Conservation (phyloP, 495 filamentous ascomycete genomes). For the Clohesyomyces aquaticus region DNA sequence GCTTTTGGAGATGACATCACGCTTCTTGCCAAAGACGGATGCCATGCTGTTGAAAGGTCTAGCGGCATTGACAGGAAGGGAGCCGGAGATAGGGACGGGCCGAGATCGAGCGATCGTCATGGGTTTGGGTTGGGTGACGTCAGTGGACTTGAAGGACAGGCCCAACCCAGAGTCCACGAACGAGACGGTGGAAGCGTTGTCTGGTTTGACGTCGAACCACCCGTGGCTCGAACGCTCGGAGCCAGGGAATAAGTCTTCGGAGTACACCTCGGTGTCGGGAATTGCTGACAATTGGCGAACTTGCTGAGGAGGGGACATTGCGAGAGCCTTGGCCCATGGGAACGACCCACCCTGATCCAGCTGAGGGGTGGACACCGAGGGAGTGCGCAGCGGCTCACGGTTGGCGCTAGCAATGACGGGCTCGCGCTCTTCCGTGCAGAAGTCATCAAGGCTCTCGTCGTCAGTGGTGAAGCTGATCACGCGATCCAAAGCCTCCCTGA, state of each 20-base stretch:
- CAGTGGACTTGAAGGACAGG: constrained; percentile 66
- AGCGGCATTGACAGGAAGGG: constrained; percentile 72
- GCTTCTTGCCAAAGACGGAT: constrained; percentile 75
- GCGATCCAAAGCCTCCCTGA: constrained; percentile 74
- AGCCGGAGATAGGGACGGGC: constrained; percentile 69
- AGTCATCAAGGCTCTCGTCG: constrained; percentile 88
- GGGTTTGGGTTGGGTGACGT: constrained; percentile 51
- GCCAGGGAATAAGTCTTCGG: constrained; percentile 86
- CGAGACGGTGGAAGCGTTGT: constrained; percentile 78
- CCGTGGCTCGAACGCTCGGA: constrained; percentile 62
- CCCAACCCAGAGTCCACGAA: constrained; percentile 75
- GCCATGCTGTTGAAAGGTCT: constrained; percentile 67
- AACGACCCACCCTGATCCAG: constrained; percentile 80
- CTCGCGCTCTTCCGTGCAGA: constrained; percentile 80
- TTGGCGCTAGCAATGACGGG: constrained; percentile 78
- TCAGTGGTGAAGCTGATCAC: constrained; percentile 93
- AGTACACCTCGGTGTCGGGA: constrained; percentile 73
- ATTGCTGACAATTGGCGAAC: constrained; percentile 86
- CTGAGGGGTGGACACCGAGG: constrained; percentile 87
- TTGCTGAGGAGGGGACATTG: constrained; percentile 72
- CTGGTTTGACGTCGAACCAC: constrained; percentile 57
- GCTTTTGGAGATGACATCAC: constrained; percentile 83
- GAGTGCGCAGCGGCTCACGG: constrained; percentile 93
- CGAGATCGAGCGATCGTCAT: constrained; percentile 46
- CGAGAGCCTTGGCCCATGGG: constrained; percentile 92